Conservation (phyloP, 305 asterid species). For the Ajuga reptans region DNA sequence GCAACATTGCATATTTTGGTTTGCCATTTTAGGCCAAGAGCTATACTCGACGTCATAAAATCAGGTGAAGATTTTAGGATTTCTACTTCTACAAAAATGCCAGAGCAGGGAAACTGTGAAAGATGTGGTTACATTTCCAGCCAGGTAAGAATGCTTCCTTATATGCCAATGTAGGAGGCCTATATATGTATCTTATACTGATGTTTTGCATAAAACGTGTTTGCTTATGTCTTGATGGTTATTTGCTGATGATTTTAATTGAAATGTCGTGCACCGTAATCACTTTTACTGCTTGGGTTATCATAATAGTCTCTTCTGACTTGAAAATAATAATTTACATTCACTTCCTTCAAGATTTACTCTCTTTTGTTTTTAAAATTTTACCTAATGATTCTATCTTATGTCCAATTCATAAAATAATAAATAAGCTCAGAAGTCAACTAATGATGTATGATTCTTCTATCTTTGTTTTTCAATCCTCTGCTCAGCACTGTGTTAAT, state of each 20-base stretch:
- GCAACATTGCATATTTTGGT: constrained; percentile 1
- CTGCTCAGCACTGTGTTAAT: not conserved
- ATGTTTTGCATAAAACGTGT: not conserved
- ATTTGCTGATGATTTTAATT: not conserved
- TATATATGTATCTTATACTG: not conserved
- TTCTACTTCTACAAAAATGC: constrained; percentile 84
- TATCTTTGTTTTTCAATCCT: not conserved
- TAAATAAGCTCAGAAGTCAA: no score
- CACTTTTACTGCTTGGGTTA: not conserved
- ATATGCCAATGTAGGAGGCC: not conserved
- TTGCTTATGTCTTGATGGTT: not conserved
- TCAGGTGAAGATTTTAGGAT: constrained; percentile 97
- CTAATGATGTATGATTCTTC: not conserved
- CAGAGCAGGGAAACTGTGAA: constrained; percentile 90
- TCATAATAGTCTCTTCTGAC: not conserved
- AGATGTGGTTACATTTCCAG: constrained; percentile 95
- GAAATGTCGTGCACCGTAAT: not conserved
- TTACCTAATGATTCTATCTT: not conserved
- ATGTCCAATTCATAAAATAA: no score
- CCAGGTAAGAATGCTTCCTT: constrained; percentile 49
- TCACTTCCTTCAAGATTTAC: not conserved
- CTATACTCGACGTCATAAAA: constrained; percentile 79
- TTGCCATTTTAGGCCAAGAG: constrained; percentile 63
- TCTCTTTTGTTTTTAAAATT: not conserved
- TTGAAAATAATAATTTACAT: not conserved